Evolutionary conservation across 2,329 filamentous ascomycete species (phyloP).

Genomic region (Aspergillus japonicus): DNA sequence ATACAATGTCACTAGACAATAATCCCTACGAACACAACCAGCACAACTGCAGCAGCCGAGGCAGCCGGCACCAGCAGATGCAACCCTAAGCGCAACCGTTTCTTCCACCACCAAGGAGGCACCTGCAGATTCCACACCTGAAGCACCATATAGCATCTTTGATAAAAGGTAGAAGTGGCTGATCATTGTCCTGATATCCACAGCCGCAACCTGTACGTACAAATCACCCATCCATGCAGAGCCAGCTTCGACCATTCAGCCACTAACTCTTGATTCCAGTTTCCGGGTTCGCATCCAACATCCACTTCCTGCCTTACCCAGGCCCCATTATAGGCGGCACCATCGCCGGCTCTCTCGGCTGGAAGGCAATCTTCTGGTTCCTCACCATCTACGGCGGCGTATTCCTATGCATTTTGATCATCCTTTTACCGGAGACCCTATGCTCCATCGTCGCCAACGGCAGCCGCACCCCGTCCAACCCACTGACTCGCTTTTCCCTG

Average conservation of each 20-base stretch:
- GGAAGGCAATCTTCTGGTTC: slow-evolving; percentile 67
- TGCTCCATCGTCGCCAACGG: slow-evolving; percentile 12
- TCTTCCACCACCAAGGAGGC: background rate
- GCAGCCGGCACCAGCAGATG: too few relatives aligned
- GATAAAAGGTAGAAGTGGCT: slow-evolving; percentile 50
- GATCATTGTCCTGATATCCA: slow-evolving; percentile 50
- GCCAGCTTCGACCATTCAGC: too few relatives aligned
- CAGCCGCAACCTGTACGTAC: slow-evolving; percentile 50
- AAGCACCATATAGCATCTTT: slow-evolving; percentile 51
- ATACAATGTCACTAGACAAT: too few relatives aligned
- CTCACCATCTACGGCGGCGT: slow-evolving; percentile 55
- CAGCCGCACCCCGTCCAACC: too few relatives aligned
- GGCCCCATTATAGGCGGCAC: slow-evolving; percentile 64
- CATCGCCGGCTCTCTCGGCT: slow-evolving; percentile 62
- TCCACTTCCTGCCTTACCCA: too few relatives aligned
- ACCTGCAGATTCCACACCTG: background rate
- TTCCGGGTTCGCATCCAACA: too few relatives aligned
- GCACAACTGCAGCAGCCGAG: too few relatives aligned
- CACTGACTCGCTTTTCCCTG: too few relatives aligned
- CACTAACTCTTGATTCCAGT: too few relatives aligned
- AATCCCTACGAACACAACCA: too few relatives aligned
- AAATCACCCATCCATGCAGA: too few relatives aligned
- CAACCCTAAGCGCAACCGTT: too few relatives aligned
- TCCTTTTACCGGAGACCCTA: slow-evolving; percentile 7
- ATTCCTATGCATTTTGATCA: slow-evolving; percentile 46